Conservation (phyloP, 1,284 basidiomycete genomes). For the Pseudozyma pruni region DNA sequence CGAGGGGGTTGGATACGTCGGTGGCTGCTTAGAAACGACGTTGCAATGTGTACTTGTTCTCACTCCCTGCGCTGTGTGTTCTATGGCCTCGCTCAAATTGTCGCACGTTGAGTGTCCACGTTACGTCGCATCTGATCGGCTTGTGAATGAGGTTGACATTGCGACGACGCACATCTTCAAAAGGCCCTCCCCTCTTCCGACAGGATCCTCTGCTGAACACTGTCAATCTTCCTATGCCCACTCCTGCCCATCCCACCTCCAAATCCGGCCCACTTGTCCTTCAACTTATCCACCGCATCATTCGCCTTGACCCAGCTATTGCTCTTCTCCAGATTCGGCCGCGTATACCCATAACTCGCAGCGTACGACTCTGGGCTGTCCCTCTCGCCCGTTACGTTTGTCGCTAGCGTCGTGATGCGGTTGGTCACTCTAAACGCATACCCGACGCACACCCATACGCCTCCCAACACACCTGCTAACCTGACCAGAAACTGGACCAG, state of each 20-base stretch:
- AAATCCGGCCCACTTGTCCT: constrained; percentile 41
- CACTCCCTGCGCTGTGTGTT: too few species aligned
- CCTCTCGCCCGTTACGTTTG: constrained; percentile 17
- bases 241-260: constrained; percentile 15
- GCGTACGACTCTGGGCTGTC: constrained; percentile 37
- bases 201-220: constrained; percentile 50
- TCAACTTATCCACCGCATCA: constrained; percentile 38
- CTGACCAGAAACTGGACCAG: constrained; percentile 85
- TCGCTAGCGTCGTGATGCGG: constrained; percentile 36
- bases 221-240: constrained; percentile 41
- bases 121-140: too few species aligned
- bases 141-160: too few species aligned
- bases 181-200: constrained; percentile 53
- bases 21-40: constrained; percentile 11
- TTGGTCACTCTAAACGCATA: constrained; percentile 56
- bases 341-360: constrained; percentile 32
- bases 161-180: neutral
- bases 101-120: too few species aligned
- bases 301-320: constrained; percentile 15
- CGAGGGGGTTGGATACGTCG: constrained; percentile 32
- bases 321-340: constrained; percentile 10
- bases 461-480: constrained; percentile 71
- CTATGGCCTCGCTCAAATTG: neutral
- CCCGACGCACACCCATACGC: constrained; percentile 66
- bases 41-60: constrained; percentile 26